A percentile compares a stretch with the other conserved stretches of the same genome.
These are phyloP conservation scores for Dryas integrifolia DNA, from an alignment of 331 rosid species.

Conservation along the genomic window DNA sequence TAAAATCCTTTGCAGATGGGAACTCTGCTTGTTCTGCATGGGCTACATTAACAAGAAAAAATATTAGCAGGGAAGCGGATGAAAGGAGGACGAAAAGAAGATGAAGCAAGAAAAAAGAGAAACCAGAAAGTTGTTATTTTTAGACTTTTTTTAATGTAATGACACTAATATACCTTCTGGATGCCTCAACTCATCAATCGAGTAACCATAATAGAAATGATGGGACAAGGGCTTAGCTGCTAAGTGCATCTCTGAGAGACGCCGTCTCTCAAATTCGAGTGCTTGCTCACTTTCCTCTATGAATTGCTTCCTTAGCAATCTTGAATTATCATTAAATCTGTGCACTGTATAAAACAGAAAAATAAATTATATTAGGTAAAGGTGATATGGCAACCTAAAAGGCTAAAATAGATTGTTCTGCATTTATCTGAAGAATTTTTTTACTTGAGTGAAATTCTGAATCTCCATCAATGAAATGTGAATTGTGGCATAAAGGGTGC, in stretches of 20 bases:
- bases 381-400: neutral
- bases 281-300: conserved; percentile 36
- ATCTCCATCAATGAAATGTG: conserved; percentile 36
- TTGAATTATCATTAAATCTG: conserved; percentile 30
- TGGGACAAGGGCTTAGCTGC: conserved; percentile 25
- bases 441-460: conserved; percentile 37
- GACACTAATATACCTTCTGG: conserved; percentile 31
- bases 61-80: neutral
- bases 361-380: neutral
- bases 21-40: conserved; percentile 28
- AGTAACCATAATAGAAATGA: conserved; percentile 27
- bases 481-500: conserved; percentile 20
- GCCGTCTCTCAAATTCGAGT: conserved; percentile 34
- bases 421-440: neutral
- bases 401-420: neutral
- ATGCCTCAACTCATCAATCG: conserved; percentile 29
- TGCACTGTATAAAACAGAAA: conserved; percentile 15
- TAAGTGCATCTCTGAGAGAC: conserved; percentile 22
- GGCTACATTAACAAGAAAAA: neutral
- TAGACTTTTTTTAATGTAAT: neutral
- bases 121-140: neutral
- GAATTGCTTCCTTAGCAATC: conserved; percentile 31
- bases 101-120: neutral
- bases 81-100: neutral
- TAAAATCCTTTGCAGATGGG: conserved; percentile 29